Evolutionary conservation across 1,284 basidiomycete species (phyloP).

Genomic region (Cutaneotrichosporon cavernicola): DNA sequence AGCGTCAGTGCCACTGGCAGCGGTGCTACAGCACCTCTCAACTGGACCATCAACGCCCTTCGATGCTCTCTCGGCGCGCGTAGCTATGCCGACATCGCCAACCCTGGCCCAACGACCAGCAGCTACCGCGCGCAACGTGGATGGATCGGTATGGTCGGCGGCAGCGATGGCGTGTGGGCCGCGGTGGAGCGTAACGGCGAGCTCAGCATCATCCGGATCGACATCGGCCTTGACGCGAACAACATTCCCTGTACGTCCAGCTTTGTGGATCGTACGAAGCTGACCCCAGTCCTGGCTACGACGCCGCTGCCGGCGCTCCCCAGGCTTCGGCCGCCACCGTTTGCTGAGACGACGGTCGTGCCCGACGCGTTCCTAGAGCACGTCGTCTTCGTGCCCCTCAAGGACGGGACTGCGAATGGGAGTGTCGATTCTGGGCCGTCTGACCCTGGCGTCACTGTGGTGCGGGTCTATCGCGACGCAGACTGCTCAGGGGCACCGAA

Average conservation of each 20-base stretch:
- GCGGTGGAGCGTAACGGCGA: constrained; percentile 35
- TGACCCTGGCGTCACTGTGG: constrained; percentile 14
- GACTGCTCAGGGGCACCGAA: constrained; percentile 14
- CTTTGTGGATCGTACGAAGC: neutral
- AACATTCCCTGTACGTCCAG: constrained; percentile 33
- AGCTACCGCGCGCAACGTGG: constrained; percentile 27
- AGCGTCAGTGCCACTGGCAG: constrained; percentile 14
- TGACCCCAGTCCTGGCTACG: constrained; percentile 28
- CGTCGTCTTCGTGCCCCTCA: constrained; percentile 22
- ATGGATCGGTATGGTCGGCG: constrained; percentile 40
- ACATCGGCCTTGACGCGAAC: constrained; percentile 34
- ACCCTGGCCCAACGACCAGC: constrained; percentile 10
- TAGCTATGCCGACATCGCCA: constrained; percentile 21
- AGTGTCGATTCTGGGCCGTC: constrained; percentile 1
- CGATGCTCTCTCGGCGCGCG: constrained; percentile 26
- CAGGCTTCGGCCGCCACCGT: constrained; percentile 10
- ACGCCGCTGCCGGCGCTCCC: constrained; percentile 40
- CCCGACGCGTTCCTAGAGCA: constrained; percentile 18
- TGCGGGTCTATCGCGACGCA: constrained; percentile 21
- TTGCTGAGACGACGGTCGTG: neutral
- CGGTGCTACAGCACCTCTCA: constrained; percentile 17
- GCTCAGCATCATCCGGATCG: constrained; percentile 31
- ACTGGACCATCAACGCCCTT: constrained; percentile 35
- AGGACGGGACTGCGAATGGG: constrained; percentile 11
- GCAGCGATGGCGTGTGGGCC: constrained; percentile 41